Base-by-base conservation (phyloP, 1,284 basidiomycete species). In the Ustilago bromivora region DNA sequence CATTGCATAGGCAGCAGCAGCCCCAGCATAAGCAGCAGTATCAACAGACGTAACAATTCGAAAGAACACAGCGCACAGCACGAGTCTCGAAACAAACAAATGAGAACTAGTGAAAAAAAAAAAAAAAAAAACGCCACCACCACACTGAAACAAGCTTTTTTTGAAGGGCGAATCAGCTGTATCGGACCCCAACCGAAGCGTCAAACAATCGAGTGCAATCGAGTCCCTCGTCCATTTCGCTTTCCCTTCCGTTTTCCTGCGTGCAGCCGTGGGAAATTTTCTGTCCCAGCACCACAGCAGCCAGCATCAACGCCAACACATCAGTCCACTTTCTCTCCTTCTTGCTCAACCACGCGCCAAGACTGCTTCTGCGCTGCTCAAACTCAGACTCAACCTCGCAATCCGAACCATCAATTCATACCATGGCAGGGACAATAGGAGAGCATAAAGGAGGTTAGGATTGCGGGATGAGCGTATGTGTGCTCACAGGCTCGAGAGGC, bases 41-140 rank as follows among this genome's bases (percentile, higher is more conserved):
- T 46, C 19, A 46, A 19, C 43, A 46, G 43, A 6, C 4, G 43
- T 19, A 23, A 15, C 43, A 46, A 32, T 54, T 54, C 52, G 23
- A 54, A 54, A 54, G 34, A 54, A 54, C 32, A 54, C 52, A 32
- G 34, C 28, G 49, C 49, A 51, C 49, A n/a, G 49, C 28, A 31
- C 49, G 49, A 51, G 49, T 51, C 49, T 15, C 31, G 35, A 17
- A 43, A 17, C 17, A 19, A 57, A 57, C 2, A 57, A 10, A 31
- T 3, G 10, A 34, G 9, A 23, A 54, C 10, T n/a, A n/a, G n/a
- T n/a, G n/a, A n/a, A 28, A 2, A 32, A 8, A 34, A 0, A 54
- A 54, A 54, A 54, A 2, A 6, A 43, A 28, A 57, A 57, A 41
- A 4, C 46, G 23, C 46, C n/a, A 49, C 46, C 23, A 51, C n/a